phyloP scores from a whole-genome alignment of 495 filamentous ascomycete genomes.

The Tuber microsphaerosporum region DNA sequence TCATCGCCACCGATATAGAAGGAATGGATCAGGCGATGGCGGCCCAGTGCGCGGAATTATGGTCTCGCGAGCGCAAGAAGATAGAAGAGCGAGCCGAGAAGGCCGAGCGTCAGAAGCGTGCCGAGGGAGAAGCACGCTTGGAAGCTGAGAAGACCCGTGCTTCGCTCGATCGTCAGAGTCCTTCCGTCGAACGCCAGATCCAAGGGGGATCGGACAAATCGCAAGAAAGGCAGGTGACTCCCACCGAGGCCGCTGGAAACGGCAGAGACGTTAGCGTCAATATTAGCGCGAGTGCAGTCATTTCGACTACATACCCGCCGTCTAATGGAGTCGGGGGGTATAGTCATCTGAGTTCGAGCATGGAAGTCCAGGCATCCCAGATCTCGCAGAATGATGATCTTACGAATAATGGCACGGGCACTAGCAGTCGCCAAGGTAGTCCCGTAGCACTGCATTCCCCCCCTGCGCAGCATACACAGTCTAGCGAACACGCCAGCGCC shows the following conservation, averaged over 20 bases:
- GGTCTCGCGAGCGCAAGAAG: constrained; percentile 64
- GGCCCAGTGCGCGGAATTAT: constrained; percentile 64
- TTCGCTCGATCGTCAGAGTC: constrained; percentile 22
- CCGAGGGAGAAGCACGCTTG: constrained; percentile 24
- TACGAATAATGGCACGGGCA: neutral
- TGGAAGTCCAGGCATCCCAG: neutral
- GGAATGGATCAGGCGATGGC: constrained; percentile 51
- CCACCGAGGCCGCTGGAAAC: neutral
- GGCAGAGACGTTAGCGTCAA: neutral
- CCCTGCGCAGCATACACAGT: constrained; percentile 12
- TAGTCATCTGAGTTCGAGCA: neutral
- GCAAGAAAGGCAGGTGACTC: neutral
- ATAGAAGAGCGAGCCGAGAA: constrained; percentile 56
- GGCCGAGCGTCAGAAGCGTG: constrained; percentile 31
- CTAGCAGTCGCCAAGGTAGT: neutral
- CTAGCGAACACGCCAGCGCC: constrained; percentile 22
- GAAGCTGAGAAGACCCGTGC: constrained; percentile 13
- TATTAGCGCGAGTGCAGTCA: neutral
- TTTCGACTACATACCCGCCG: neutral
- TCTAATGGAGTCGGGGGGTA: neutral
- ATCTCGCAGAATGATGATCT: neutral
- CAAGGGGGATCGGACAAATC: neutral
- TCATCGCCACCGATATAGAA: constrained; percentile 70
- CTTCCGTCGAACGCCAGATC: neutral
- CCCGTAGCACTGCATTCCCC: neutral